Conservation (phyloP, 768 basidiomycete species). For the Rickenella mellea region DNA sequence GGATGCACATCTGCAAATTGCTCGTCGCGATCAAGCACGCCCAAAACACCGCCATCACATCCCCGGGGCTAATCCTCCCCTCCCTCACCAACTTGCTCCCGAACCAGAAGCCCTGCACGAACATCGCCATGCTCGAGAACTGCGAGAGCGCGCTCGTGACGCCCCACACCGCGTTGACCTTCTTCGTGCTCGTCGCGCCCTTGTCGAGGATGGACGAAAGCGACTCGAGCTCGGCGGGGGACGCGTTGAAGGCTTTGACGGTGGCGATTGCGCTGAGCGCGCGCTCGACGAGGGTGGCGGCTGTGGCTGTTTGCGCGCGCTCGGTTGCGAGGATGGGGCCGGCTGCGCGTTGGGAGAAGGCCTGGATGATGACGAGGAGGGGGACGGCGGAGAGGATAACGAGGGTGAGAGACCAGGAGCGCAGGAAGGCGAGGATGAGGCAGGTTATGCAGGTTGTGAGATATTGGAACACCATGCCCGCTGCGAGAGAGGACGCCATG, state of each 20-base stretch:
- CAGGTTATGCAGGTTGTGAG: slow-evolving; percentile 70
- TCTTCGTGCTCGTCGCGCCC: slow-evolving; percentile 37
- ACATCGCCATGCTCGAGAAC: slow-evolving; percentile 85
- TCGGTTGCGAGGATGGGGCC: slow-evolving; percentile 61
- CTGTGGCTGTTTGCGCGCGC: slow-evolving; percentile 54
- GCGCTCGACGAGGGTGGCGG: slow-evolving; percentile 74
- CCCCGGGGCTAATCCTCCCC: slow-evolving; percentile 56
- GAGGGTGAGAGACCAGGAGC: slow-evolving; percentile 77
- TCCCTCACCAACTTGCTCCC: slow-evolving; percentile 82
- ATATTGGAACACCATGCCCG: slow-evolving; percentile 74
- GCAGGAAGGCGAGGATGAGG: slow-evolving; percentile 72
- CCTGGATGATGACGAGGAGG: slow-evolving; percentile 66
- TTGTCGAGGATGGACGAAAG: slow-evolving; percentile 34
- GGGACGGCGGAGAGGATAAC: slow-evolving; percentile 91
- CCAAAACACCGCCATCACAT: slow-evolving; percentile 98
- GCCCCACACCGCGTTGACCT: slow-evolving; percentile 69
- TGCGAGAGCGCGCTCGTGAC: slow-evolving; percentile 57
- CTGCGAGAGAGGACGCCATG: slow-evolving; percentile 68
- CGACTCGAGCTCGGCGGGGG: slow-evolving; percentile 40
- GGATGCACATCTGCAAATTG: slow-evolving; percentile 82
- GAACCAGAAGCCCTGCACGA: slow-evolving; percentile 96
- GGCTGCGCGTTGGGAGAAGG: slow-evolving; percentile 59
- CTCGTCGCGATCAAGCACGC: slow-evolving; percentile 85
- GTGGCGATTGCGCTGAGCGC: slow-evolving; percentile 71
- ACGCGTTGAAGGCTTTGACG: slow-evolving; percentile 88